Evolutionary conservation across 352 stramenopile species (phyloP).

Genomic region (Phytophthora podocarpi): DNA sequence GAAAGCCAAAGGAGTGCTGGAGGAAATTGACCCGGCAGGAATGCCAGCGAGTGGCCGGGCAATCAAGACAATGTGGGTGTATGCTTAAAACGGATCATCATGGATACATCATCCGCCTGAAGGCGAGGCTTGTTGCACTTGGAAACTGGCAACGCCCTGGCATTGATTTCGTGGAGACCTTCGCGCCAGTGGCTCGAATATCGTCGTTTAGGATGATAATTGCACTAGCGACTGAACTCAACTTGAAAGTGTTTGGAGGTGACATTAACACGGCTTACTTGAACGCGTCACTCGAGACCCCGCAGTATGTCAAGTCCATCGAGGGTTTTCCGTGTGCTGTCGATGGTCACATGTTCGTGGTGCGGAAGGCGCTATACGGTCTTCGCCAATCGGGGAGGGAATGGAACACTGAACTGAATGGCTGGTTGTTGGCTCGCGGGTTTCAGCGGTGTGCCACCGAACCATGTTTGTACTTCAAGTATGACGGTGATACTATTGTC

Average conservation of each 20-base stretch:
- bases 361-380: slow-evolving; percentile 8
- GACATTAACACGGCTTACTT: slow-evolving; percentile 13
- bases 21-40: background rate
- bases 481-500: background rate
- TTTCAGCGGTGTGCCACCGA: slow-evolving; percentile 3
- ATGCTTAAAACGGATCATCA: slow-evolving; percentile 11
- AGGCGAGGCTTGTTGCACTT: background rate
- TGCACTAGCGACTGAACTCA: background rate
- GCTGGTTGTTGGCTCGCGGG: background rate
- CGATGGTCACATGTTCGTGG: slow-evolving; percentile 1
- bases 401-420: slow-evolving; percentile 8
- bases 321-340: background rate
- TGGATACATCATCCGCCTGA: slow-evolving; percentile 3
- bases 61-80: slow-evolving; percentile 14
- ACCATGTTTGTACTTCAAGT: slow-evolving; percentile 11
- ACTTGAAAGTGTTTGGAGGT: background rate
- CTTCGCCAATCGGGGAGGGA: slow-evolving; percentile 8
- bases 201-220: background rate
- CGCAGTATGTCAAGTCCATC: background rate
- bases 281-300: slow-evolving; percentile 1
- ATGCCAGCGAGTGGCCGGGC: background rate
- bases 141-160: slow-evolving; percentile 1
- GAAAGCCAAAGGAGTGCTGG: background rate
- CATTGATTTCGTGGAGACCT: slow-evolving; percentile 1
- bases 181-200: background rate